Base-by-base conservation (phyloP, 306 rosid species). In the Malus sylvestris region DNA sequence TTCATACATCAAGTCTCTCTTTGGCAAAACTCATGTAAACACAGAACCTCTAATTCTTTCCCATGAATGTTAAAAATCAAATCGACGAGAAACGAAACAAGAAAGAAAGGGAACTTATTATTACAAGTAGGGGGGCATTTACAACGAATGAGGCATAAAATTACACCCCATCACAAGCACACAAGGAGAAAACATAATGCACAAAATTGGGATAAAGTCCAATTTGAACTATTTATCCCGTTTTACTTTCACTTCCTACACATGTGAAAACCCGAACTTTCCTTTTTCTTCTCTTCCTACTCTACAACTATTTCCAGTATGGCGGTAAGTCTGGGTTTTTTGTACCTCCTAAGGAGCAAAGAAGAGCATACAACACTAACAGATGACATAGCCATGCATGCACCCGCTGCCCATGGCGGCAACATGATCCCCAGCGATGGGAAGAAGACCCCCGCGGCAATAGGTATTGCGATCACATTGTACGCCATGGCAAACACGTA, bases 351-450 rank as follows among this genome's bases (percentile, higher is more conserved):
- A 52, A 92, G 96, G 73, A 90, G 93, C 79, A 95, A 83, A 53
- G 99, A 95, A 70, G 97, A 92, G 77, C 97, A 95, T 14, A 95
- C 99, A 40, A 92, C 97, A 77, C 89, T 95, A 25, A 95, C 90
- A 30, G 99, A 95, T 64, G 99, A 95, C 65, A 92, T 79, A 80
- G 99, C 99, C 99, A 95, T 92, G 89, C 97, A 92, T 8, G 99
- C 97, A 72, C 99, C 99, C 12, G 97, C 96, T 27, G 91, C 96
- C 99, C 99, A 95, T 25, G 99, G 99, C 15, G 97, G 97, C 68
- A 95, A 81, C 82, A 84, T 79, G 84, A 95, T 81, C 44, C 97
- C 90, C 40, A 89, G 58, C 16, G 90, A 89, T 52, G 99, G 99
- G 68, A 75, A 95, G 18, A 90, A 72, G 35, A 75, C 89, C 33